Evolutionary conservation across 2,329 filamentous ascomycete species (phyloP).

Genomic region (Helminthosporium solani): DNA sequence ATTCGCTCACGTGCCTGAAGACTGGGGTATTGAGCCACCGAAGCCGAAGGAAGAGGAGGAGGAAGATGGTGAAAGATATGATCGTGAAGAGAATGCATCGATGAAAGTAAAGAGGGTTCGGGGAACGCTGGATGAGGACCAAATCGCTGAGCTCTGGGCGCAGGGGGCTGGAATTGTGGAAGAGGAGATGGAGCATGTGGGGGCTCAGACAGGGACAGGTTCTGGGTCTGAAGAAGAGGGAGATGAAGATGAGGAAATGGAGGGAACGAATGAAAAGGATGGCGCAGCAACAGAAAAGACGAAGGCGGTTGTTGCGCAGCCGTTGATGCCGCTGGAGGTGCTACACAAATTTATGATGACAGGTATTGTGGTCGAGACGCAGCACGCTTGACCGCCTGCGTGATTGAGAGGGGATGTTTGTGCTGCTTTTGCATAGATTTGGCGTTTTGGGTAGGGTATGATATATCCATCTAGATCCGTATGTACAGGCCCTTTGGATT

Average conservation of each 20-base stretch:
- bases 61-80: conserved; percentile 12
- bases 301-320: conserved; percentile 19
- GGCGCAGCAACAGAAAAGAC: conserved; percentile 20
- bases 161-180: conserved; percentile 4
- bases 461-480: neutral
- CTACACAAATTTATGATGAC: conserved; percentile 28
- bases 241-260: conserved; percentile 16
- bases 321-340: conserved; percentile 21
- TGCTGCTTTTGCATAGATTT: neutral
- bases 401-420: neutral
- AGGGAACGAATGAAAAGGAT: conserved; percentile 9
- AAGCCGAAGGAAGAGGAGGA: conserved; percentile 12
- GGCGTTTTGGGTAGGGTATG: conserved; percentile 2
- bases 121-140: conserved; percentile 11
- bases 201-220: neutral
- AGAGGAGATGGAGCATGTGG: conserved; percentile 2
- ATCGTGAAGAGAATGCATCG: conserved; percentile 8
- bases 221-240: neutral
- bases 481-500: neutral
- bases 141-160: conserved; percentile 9
- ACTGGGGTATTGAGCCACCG: conserved; percentile 29
- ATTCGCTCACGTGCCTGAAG: conserved; percentile 31
- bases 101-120: conserved; percentile 14
- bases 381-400: neutral
- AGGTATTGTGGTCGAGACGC: conserved; percentile 12